These are phyloP conservation scores for Epichloe glyceriae DNA, from an alignment of 2,329 filamentous ascomycete genomes.

Conservation along the genomic window DNA sequence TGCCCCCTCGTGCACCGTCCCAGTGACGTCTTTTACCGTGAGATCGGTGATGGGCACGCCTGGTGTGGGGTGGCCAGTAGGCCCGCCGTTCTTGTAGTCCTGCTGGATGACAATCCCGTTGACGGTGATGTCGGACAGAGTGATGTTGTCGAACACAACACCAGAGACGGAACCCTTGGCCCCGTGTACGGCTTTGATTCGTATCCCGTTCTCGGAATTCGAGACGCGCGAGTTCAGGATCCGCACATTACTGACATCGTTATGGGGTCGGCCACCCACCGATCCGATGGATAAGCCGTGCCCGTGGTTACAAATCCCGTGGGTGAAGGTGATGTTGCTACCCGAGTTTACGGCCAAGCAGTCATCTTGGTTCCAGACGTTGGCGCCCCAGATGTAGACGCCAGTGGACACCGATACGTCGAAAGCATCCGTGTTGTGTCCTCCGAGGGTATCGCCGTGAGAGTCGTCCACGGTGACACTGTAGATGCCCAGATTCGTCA, in stretches of 20 bases:
- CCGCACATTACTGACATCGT: not conserved
- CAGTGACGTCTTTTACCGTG: slow-evolving; percentile 19
- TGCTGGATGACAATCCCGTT: slow-evolving; percentile 27
- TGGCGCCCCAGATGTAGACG: not conserved
- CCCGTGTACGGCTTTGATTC: not conserved
- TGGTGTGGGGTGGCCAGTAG: slow-evolving; percentile 29
- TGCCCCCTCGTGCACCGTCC: not conserved
- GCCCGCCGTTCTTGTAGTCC: slow-evolving; percentile 35
- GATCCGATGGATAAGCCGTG: not conserved
- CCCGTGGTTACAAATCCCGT: not conserved
- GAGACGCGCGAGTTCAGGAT: not conserved
- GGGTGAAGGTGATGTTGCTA: not conserved
- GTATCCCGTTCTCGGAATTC: not conserved
- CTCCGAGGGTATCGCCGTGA: not conserved
- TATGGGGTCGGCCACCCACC: not conserved
- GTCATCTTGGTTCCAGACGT: slow-evolving; percentile 1
- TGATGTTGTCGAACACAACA: not conserved
- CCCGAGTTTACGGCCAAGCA: slow-evolving; percentile 3
- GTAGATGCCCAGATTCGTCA: not conserved
- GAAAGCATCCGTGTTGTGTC: slow-evolving; percentile 2
- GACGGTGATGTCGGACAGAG: slow-evolving; percentile 23
- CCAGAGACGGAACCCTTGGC: not conserved
- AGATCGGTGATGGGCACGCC: slow-evolving; percentile 42
- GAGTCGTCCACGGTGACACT: slow-evolving; percentile 1
- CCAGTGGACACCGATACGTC: not conserved